Evolutionary conservation across 768 basidiomycete genomes (phyloP).

Genomic region (Pisolithus marmoratus): DNA sequence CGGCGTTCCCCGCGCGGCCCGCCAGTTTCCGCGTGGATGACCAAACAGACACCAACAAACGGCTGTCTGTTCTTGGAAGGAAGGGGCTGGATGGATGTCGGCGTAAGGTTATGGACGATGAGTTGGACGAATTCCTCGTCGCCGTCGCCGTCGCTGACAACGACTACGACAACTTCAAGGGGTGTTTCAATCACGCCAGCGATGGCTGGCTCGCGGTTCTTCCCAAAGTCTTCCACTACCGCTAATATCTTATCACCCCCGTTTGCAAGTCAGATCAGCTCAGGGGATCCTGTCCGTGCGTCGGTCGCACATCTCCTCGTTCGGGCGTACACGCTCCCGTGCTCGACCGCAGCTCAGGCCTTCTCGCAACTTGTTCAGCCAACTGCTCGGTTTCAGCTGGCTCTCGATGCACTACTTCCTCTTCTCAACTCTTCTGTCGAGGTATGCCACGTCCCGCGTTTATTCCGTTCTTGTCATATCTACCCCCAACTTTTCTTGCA

Average conservation of each 20-base stretch:
- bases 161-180: slow-evolving; percentile 22
- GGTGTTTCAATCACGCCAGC: slow-evolving; percentile 15
- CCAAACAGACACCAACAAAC: slow-evolving; percentile 7
- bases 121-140: slow-evolving; percentile 25
- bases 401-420: slow-evolving; percentile 75
- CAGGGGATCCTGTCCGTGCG: slow-evolving; percentile 45
- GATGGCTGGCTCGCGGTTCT: slow-evolving; percentile 29
- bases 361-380: slow-evolving; percentile 73
- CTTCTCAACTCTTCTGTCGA: slow-evolving; percentile 55
- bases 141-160: slow-evolving; percentile 13
- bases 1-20: neutral
- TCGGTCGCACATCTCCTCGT: slow-evolving; percentile 65
- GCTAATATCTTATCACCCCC: slow-evolving; percentile 32
- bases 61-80: slow-evolving; percentile 1
- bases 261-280: slow-evolving; percentile 23
- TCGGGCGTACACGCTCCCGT: slow-evolving; percentile 63
- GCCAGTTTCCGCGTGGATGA: slow-evolving; percentile 12
- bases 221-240: slow-evolving; percentile 26
- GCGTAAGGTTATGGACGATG: slow-evolving; percentile 25
- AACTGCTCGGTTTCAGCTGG: slow-evolving; percentile 75
- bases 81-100: slow-evolving; percentile 4
- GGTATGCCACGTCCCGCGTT: slow-evolving; percentile 35
- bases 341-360: slow-evolving; percentile 71
- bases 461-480: slow-evolving; percentile 8
- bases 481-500: slow-evolving; percentile 23